Evolutionary conservation across 1,284 basidiomycete species (phyloP), one percentile per base, ranked within the genome.

Genomic region (Tilletia setariae): DNA sequence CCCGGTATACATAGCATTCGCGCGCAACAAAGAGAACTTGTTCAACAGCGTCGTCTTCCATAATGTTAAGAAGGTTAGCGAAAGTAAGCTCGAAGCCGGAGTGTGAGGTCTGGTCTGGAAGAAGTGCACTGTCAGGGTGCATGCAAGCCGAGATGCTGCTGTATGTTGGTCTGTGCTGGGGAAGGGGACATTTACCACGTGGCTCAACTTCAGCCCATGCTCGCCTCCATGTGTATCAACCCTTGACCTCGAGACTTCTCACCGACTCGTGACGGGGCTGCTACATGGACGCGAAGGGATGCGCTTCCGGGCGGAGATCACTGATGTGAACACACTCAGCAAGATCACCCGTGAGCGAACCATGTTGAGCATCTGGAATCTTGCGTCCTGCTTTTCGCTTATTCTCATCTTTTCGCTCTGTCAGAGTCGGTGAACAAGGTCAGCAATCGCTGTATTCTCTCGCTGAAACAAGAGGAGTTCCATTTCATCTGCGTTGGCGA

Each of bases 21-120:
- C 93, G 86, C 42, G 88, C 90, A 68, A 94, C 89, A 79, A 91
- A 93, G 35, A 94, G 84, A 72, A 94, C 88, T 63, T 90, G 91
- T 83, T 93, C 90, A 74, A 92, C 89, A 61, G 71, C 64, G 64
- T 65, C 42, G 62, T 63, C 62, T 35, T 63, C 62, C 62, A 63
- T 42, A 8, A n/a, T 63, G 9, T 25, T 7, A 40, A 40, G 35
- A 40, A 40, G 35, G 35, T 11, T 11, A 40, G 35, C 35, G 6
- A 11, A 9, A 40, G 35, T 6, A 40, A 11, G 35, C 4, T 40
- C 11, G 35, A 40, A 11, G 23, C 7, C 51, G 53, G 21, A n/a
- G 46, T 23, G 46, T 49, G 46, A 19, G 16, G 46, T 4, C 6
- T 19, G 16, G 43, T 19, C 21, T 19, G 19, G 46, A 49, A 16